These are phyloP conservation scores for Moesziomyces globuligerus DNA, from an alignment of 1,284 basidiomycete genomes.

Conservation along the genomic window DNA sequence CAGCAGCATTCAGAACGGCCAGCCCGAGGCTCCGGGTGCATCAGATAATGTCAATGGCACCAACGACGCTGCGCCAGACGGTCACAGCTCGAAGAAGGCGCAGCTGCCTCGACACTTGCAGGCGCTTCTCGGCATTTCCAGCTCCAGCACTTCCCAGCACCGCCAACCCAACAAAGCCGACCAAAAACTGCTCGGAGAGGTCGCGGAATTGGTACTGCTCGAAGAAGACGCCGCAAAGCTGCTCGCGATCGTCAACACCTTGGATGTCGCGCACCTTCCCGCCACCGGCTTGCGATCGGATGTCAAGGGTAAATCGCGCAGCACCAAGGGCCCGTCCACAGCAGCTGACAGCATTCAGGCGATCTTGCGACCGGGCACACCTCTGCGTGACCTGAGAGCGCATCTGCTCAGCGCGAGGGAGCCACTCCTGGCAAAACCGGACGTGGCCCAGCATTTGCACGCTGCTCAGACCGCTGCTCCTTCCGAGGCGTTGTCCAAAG, in stretches of 20 bases:
- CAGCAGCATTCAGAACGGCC: background rate
- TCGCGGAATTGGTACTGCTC: slow-evolving; percentile 18
- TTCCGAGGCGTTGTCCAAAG: slow-evolving; percentile 3
- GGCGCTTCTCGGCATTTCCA: slow-evolving; percentile 29
- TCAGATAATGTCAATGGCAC: slow-evolving; percentile 4
- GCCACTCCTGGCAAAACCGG: slow-evolving; percentile 21
- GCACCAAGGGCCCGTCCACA: background rate
- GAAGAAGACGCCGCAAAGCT: slow-evolving; percentile 28
- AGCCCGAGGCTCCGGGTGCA: background rate
- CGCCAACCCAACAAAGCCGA: background rate
- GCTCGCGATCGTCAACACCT: slow-evolving; percentile 7
- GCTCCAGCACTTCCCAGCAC: slow-evolving; percentile 4
- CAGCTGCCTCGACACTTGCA: slow-evolving; percentile 22
- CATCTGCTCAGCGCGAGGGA: slow-evolving; percentile 18
- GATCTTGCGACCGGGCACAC: slow-evolving; percentile 16
- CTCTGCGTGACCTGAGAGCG: slow-evolving; percentile 23
- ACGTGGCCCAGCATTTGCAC: slow-evolving; percentile 12
- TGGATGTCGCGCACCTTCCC: slow-evolving; percentile 10
- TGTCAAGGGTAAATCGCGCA: slow-evolving; percentile 16
- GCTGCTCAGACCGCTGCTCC: background rate
- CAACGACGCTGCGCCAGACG: background rate
- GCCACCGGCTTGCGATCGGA: background rate
- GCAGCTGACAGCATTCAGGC: slow-evolving; percentile 6
- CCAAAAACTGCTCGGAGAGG: slow-evolving; percentile 7
- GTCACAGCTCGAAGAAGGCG: slow-evolving; percentile 1